phyloP scores from a whole-genome alignment of 208 protist species.

The Spongospora subterranea region DNA sequence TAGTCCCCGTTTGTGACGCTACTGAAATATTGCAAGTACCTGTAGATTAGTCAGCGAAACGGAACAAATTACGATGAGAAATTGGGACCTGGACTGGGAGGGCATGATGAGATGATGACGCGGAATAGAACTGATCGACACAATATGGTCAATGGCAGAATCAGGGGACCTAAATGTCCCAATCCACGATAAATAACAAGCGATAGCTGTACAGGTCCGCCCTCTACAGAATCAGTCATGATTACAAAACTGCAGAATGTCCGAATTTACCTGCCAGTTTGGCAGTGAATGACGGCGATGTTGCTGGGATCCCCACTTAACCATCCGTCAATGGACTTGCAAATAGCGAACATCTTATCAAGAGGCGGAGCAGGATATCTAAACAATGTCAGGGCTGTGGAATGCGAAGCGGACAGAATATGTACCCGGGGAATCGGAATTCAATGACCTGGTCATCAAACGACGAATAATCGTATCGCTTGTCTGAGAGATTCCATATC shows the following conservation, averaged over 20 bases:
- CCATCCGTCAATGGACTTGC: slow-evolving; percentile 42
- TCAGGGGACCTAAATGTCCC: not conserved
- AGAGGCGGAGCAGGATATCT: slow-evolving; percentile 26
- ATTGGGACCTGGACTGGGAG: not conserved
- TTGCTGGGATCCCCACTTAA: slow-evolving; percentile 1
- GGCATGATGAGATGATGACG: not conserved
- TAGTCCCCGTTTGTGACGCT: not conserved
- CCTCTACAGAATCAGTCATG: not conserved
- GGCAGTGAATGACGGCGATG: slow-evolving; percentile 21
- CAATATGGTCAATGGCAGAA: not conserved
- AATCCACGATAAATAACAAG: slow-evolving; percentile 38
- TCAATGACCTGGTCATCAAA: slow-evolving; percentile 50
- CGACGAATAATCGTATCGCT: not conserved
- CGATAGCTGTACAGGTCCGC: not conserved
- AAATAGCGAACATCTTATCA: slow-evolving; percentile 51
- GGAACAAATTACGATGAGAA: not conserved
- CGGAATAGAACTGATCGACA: not conserved
- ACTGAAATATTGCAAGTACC: slow-evolving; percentile 13
- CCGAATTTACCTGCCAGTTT: not conserved
- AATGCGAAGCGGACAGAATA: slow-evolving; percentile 1
- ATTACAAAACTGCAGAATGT: not conserved
- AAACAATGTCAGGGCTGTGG: not conserved
- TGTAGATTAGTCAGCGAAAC: slow-evolving; percentile 22
- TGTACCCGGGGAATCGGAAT: not conserved
- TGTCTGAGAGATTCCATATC: slow-evolving; percentile 38